phyloP scores from a whole-genome alignment of 306 rosid species.

The Astragalus membranaceus region DNA sequence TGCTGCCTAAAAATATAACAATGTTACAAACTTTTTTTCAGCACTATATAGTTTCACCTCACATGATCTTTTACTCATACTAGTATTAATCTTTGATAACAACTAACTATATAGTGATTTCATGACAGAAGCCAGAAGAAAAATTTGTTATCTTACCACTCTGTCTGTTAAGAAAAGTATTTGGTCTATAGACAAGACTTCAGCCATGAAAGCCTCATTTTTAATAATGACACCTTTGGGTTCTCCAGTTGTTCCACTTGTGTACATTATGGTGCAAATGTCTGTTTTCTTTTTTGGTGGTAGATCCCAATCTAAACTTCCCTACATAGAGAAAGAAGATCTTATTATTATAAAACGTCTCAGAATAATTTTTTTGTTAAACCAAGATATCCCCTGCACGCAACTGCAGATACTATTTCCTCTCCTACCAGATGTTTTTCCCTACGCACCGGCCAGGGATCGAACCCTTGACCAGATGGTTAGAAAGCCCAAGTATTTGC shows the following conservation, averaged over 20 bases:
- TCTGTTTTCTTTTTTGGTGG: conserved; percentile 60
- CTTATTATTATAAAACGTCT: too few species aligned
- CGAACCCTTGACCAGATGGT: too few species aligned
- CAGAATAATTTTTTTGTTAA: too few species aligned
- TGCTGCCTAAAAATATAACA: conserved; percentile 17
- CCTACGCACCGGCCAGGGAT: too few species aligned
- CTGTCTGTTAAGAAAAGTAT: conserved; percentile 57
- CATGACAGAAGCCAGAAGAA: not conserved
- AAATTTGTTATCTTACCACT: conserved; percentile 51
- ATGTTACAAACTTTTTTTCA: not conserved
- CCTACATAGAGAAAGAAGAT: conserved; percentile 34
- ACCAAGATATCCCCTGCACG: too few species aligned
- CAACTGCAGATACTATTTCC: too few species aligned
- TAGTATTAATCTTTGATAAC: not conserved
- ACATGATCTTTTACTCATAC: not conserved
- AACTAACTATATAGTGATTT: not conserved
- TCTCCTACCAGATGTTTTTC: too few species aligned
- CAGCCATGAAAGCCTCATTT: conserved; percentile 72
- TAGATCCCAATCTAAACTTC: conserved; percentile 50
- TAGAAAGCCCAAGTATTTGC: too few species aligned
- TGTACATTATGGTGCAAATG: conserved; percentile 86
- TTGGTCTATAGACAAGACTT: conserved; percentile 76
- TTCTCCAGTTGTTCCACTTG: conserved; percentile 97
- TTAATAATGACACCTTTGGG: conserved; percentile 82
- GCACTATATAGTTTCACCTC: not conserved